These are phyloP conservation scores for Otatea glauca DNA, from an alignment of 176 grass and related monocot species.

Conservation along the genomic window DNA sequence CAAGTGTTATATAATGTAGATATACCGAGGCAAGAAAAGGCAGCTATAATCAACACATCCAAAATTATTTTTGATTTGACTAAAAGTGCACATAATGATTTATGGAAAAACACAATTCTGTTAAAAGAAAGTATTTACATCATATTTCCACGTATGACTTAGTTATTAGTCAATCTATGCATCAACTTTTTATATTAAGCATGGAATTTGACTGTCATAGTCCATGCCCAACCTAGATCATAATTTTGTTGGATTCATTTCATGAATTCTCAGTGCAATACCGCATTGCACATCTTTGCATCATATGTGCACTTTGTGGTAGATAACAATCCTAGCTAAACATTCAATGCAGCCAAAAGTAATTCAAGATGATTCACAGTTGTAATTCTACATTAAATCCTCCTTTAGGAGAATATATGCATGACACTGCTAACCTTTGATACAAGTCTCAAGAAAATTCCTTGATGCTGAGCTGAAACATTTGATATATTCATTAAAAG, in stretches of 20 bases:
- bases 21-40: constrained; percentile 11
- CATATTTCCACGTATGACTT: constrained; percentile 15
- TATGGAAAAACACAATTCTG: background rate
- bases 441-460: constrained; percentile 83
- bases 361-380: background rate
- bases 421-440: constrained; percentile 63
- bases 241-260: background rate
- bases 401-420: background rate
- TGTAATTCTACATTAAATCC: background rate
- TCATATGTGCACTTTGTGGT: background rate
- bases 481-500: constrained; percentile 76
- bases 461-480: constrained; percentile 79
- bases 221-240: background rate
- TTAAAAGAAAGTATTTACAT: background rate
- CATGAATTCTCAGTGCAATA: constrained; percentile 7
- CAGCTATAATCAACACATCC: background rate
- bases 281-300: background rate
- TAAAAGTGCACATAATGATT: constrained; percentile 18
- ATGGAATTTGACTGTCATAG: background rate
- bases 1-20: constrained; percentile 14
- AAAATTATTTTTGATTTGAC: constrained; percentile 6
- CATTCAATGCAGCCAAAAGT: background rate
- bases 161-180: background rate
- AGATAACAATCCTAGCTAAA: background rate
- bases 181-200: constrained; percentile 13